Evolutionary conservation across 2,329 filamentous ascomycete genomes (phyloP), one percentile per base, ranked within the genome.

Genomic region (Bimuria novae-zelandiae): DNA sequence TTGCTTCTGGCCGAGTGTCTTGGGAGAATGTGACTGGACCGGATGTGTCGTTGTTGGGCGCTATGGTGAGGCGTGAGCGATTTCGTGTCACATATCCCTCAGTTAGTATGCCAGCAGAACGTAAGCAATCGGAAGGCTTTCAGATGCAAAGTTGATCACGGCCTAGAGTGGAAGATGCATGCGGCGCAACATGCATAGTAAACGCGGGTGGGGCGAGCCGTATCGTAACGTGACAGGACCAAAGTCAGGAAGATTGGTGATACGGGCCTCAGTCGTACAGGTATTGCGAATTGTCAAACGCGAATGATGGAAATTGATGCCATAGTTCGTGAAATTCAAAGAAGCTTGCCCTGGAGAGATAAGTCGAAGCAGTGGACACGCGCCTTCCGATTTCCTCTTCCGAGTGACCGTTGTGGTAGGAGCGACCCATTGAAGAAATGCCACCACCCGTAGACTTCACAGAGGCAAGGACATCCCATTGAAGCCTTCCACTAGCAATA

Each of bases 91-190:
- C 30, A 16, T 36, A 8, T 36, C 16, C 16, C 40, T 43, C 39
- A 27, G 16, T 27, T 14, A 27, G 40, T 25, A 43, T 43, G 16
- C 36, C 21, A 22, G 36, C 17, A 11, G 12, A 14, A 14, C 14
- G 16, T 14, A 21, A 29, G 39, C 43, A 54, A 40, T 59, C 46
- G 51, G 52, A 33, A 54, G 30, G 21, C 10, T 17, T 11, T 27
- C 44, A 27, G 32, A 42, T 19, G 41, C n/a, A 23, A 41, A 32
- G 56, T 17, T 32, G 51, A 56, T 59, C 53, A 27, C 48, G 55
- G 43, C 49, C 48, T 33, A 47, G 47, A 51, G 16, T 35, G 41
- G 43, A 42, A 4, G 23, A 12, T 12, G 29, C 22, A 46, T 54
- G 51, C 51, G 23, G 32, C 12, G 33, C 21, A 22, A 46, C 36